Evolutionary conservation across 805 yeast species (phyloP), one percentile per base, ranked within the genome.

Genomic region (Groenewaldozyma salmanticensis): DNA sequence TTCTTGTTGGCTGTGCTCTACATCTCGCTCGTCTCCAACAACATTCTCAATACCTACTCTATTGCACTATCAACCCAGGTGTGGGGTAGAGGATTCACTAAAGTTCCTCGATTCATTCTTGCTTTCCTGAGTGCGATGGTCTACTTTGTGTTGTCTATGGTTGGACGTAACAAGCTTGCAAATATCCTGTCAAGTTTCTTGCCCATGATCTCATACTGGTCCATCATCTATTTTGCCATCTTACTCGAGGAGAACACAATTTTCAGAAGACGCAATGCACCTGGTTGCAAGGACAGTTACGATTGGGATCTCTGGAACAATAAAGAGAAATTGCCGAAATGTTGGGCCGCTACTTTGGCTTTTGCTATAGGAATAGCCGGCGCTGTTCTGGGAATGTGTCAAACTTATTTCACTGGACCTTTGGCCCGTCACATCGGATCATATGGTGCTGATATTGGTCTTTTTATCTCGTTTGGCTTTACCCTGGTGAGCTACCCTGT

Each of bases 181-280:
- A 68, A 75, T 2, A 83, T 86, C 45, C 64, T 85, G 50, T 77
- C 85, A 7, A 85, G 85, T 53, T 85, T 85, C 61, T 65, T 85
- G 52, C 95, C 95, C 6, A 85, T 85, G 95, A 73, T 85, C 44
- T 94, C 94, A 1, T 85, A 85, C 62, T 85, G 95, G 95, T 74
- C 83, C 42, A 75, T 88, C 43, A 82, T 85, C 64, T 86, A 85
- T 58, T 74, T 79, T 52, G 71, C 74, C n/a, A 57, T 85, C 35
- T 60, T 84, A 27, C 44, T 83, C 2, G 84, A 81, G 49, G 95
- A 85, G 57, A 83, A 83, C 53, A 42, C 70, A 3, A 67, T 84
- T 15, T 85, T 85, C 64, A 70, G 95, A 55, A 68, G 76, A 35
- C 49, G 59, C 36, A 52, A 62, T 33, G 61, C 66, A 42, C 56